Evolutionary conservation across 176 grass and related monocot genomes (phyloP).

Genomic region (Oryza australiensis): DNA sequence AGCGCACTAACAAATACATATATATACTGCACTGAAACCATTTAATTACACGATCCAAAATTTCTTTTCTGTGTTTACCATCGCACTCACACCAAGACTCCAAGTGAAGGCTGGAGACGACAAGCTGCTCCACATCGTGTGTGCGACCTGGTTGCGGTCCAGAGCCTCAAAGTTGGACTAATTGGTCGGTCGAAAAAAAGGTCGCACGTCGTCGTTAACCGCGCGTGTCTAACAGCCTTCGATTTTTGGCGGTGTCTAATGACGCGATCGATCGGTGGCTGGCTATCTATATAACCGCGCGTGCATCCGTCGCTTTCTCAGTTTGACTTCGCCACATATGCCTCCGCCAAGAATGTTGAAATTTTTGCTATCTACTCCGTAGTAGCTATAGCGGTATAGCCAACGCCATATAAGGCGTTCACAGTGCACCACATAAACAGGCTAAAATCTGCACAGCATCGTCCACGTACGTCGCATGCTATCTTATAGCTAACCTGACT

Average conservation of each 20-base stretch:
- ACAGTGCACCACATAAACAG: not conserved
- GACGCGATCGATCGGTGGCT: conserved; percentile 3
- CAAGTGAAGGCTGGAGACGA: conserved; percentile 34
- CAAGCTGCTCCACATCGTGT: not conserved
- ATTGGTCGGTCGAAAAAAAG: not conserved
- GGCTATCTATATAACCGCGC: not conserved
- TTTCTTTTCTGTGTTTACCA: conserved; percentile 18
- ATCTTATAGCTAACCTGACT: not conserved
- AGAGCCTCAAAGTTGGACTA: conserved; percentile 59
- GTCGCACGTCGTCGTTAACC: not conserved
- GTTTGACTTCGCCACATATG: conserved; percentile 26
- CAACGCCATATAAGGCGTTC: not conserved
- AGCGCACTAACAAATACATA: conserved; percentile 32
- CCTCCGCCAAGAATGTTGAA: conserved; percentile 45
- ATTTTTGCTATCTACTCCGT: not conserved
- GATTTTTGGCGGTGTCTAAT: conserved; percentile 8
- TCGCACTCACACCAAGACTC: conserved; percentile 33
- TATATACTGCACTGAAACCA: not conserved
- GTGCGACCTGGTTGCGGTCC: conserved; percentile 39
- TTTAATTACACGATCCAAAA: not conserved
- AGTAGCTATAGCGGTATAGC: not conserved
- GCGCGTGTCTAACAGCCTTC: too few relatives aligned
- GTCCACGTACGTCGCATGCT: conserved; percentile 6
- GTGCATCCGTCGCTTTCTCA: conserved; percentile 47
- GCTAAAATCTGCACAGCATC: conserved; percentile 21